Evolutionary conservation across 495 filamentous ascomycete genomes (phyloP).

Genomic region (Mycothermus thermophilus): DNA sequence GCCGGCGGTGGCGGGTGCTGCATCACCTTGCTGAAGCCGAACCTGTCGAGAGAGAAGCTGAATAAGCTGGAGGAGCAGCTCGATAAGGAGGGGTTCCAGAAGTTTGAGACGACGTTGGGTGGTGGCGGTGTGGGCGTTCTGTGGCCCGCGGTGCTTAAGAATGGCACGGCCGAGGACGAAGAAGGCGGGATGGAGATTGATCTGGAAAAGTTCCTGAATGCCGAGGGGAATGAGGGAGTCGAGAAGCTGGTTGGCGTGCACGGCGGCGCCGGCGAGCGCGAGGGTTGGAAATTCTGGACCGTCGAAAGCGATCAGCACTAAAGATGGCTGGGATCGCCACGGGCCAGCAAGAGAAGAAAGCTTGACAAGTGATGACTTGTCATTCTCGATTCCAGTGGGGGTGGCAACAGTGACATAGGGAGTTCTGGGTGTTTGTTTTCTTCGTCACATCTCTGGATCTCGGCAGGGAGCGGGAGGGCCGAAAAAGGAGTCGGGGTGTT

Average conservation of each 20-base stretch:
- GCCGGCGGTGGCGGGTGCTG: slow-evolving; percentile 91
- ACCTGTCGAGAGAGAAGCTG: slow-evolving; percentile 33
- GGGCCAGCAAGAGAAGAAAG: too few species aligned
- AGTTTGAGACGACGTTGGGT: slow-evolving; percentile 76
- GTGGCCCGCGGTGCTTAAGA: slow-evolving; percentile 75
- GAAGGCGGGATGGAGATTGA: slow-evolving; percentile 84
- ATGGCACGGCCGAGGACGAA: slow-evolving; percentile 49
- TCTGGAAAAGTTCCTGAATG: slow-evolving; percentile 77
- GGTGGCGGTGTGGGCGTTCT: slow-evolving; percentile 87
- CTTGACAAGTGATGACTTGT: too few species aligned
- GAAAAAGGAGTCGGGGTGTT: too few species aligned
- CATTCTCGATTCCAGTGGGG: too few species aligned
- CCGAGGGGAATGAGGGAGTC: slow-evolving; percentile 65
- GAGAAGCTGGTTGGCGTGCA: slow-evolving; percentile 59
- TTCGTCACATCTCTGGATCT: too few species aligned
- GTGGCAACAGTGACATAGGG: too few species aligned
- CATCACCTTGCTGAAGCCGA: slow-evolving; percentile 72
- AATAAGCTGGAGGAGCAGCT: slow-evolving; percentile 51
- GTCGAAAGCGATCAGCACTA: slow-evolving; percentile 36
- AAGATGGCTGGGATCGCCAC: too few species aligned
- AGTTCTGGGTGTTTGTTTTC: too few species aligned
- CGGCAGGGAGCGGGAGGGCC: too few species aligned
- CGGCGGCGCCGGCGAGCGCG: slow-evolving; percentile 46
- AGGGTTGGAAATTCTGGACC: slow-evolving; percentile 94
- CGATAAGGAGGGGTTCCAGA: slow-evolving; percentile 60